Base-by-base conservation (phyloP, 306 rosid genomes). In the Cicer yamashitae region DNA sequence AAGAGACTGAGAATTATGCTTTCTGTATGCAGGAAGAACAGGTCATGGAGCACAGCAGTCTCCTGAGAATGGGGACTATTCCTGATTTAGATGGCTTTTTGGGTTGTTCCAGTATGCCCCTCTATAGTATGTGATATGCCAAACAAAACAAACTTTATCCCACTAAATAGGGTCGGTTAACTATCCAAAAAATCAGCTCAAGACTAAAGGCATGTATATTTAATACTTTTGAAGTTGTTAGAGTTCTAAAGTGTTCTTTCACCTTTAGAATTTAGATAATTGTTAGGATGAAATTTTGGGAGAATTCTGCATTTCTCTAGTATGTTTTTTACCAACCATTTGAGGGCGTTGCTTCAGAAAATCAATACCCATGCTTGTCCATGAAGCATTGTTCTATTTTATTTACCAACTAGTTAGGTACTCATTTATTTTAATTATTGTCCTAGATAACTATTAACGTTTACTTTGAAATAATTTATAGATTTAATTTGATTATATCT, bases 41-140 rank as follows among this genome's bases (percentile, higher is more conserved):
- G 94, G 88, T 20, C 86, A 74, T 10, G 86, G 70, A 39, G 82
- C 80, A 3, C 90, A 88, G 41, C 94, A 87, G 11, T 90, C 96
- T 74, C 96, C 91, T 0, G 93, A 89, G 85, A 93, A 93, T 14
- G 94, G 96, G 51, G 90, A 87, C 85, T 90, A 87, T 90, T 75
- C 87, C 83, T 44, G 91, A 86, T 43, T 73, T 10, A 73, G 67
- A 77, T 60, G 78, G 57, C 64, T 45, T 38, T 75, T 67, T 67
- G 76, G 74, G 77, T 61, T 62, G 64, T 81, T 86, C 54, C 75
- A 71, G 58, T 60, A 81, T 77, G 87, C 79, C 78, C 78, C 79
- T 74, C 79, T 59, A 77, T 85, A 82, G 82, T 75, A 40, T 69
- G 57, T 22, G 62, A 46, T 59, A 62, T 74, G 51, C 71, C 17